Base-by-base conservation (phyloP, 805 yeast species). In the Candida suzukii region DNA sequence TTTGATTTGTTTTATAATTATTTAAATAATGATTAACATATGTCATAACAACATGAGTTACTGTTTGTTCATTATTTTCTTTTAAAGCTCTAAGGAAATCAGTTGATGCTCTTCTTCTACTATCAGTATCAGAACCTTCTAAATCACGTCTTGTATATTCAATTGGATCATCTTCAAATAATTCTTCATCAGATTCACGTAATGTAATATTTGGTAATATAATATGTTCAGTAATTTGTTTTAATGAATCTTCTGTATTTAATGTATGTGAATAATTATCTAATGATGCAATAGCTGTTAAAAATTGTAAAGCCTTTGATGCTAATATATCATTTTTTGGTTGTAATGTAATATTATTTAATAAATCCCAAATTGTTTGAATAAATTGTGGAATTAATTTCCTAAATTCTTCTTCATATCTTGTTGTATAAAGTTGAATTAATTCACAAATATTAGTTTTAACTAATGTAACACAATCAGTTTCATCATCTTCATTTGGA, bases 151-250 rank as follows among this genome's bases (percentile, higher is more conserved):
- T 76, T 18, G 90, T 90, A 57, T 73, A 93, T 53, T 87, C 95
- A 41, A 93, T 83, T 29, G 99, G 99, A 57, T 93, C 99, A 63
- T 93, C 99, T 62, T 93, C 99, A 60, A 93, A 91, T 46, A 82
- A 62, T 61, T 95, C 99, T 54, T 87, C 88, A 57, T 93, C 99
- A 2, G 83, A 71, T 43, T 84, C 91, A 54, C 98, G 78, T 45
- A 93, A 72, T 11, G 80, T 74, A 51, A 90, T 79, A 59, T 93
- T 93, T 30, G 99, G 99, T 47, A 93, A 70, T 39, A 93, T 79
- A 47, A 93, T 83, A 51, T 84, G 82, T 53, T 83, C 86, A 4
- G 90, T 76, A 38, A 93, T 75, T 56, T 84, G 88, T 49, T 78
- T 77, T 52, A 93, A 65, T 2, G 82, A 76, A 31, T 73, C 73